A percentile compares a stretch with the other conserved stretches of the same genome.
These are phyloP conservation scores for Trypethelium eluteriae DNA, from an alignment of 495 filamentous ascomycete species.

Conservation along the genomic window DNA sequence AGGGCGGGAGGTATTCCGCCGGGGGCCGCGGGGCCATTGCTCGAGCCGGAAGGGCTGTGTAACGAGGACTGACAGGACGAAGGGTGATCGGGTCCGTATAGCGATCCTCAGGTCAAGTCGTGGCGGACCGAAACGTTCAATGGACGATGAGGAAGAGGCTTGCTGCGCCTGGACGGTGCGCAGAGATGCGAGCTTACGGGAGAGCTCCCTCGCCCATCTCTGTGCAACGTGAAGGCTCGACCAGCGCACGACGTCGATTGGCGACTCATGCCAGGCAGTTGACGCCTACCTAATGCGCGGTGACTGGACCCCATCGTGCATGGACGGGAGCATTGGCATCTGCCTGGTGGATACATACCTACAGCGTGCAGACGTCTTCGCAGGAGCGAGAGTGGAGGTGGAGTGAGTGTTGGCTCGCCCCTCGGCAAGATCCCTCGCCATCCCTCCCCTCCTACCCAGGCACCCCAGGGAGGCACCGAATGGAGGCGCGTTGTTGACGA, in stretches of 20 bases:
- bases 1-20: background rate
- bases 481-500: background rate
- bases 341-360: background rate
- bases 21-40: background rate
- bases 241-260: background rate
- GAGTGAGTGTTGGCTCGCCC: background rate
- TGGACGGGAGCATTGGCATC: background rate
- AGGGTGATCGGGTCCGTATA: background rate
- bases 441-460: too few relatives aligned
- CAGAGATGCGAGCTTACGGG: background rate
- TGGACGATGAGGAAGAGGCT: background rate
- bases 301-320: slow-evolving; percentile 3
- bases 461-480: too few relatives aligned
- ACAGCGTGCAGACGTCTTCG: slow-evolving; percentile 1
- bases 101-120: background rate
- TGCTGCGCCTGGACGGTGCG: background rate
- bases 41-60: slow-evolving; percentile 1
- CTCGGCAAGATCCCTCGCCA: background rate
- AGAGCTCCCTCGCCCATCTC: background rate
- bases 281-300: background rate
- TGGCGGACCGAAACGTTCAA: background rate
- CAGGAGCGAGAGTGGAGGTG: background rate
- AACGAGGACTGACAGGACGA: background rate
- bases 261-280: background rate
- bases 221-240: slow-evolving; percentile 4